These are phyloP conservation scores for Trametes coccinea DNA, from an alignment of 768 basidiomycete species.

Conservation along the genomic window DNA sequence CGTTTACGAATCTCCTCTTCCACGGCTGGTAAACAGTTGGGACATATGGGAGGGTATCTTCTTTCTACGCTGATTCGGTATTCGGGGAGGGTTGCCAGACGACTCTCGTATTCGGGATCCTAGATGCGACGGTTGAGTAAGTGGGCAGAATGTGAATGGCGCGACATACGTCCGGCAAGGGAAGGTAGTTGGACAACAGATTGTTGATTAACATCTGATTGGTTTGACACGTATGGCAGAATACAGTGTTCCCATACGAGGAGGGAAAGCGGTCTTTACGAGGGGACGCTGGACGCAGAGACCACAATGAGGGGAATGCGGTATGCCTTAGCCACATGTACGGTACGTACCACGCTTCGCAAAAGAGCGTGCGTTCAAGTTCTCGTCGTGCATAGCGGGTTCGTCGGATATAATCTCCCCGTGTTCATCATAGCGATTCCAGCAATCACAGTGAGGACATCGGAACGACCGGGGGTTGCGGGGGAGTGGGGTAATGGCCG, in stretches of 20 bases:
- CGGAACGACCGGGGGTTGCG: conserved; percentile 57
- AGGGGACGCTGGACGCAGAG: conserved; percentile 53
- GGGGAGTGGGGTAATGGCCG: conserved; percentile 41
- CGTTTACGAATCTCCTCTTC: conserved; percentile 79
- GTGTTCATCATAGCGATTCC: conserved; percentile 69
- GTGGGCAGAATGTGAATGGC: neutral
- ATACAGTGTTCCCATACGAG: conserved; percentile 57
- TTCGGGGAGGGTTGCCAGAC: conserved; percentile 62
- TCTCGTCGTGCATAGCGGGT: conserved; percentile 84
- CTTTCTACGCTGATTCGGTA: conserved; percentile 74
- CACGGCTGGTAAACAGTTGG: conserved; percentile 70
- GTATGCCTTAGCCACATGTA: neutral
- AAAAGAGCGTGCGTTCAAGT: conserved; percentile 69
- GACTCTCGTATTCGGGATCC: conserved; percentile 70
- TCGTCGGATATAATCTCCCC: conserved; percentile 85
- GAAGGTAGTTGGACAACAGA: conserved; percentile 87
- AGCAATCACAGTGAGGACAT: conserved; percentile 67
- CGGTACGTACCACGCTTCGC: conserved; percentile 61
- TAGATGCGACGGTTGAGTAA: conserved; percentile 29
- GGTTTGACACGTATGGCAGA: conserved; percentile 89
- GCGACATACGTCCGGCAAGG: conserved; percentile 65
- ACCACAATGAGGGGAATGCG: neutral
- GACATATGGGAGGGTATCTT: conserved; percentile 89
- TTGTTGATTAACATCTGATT: conserved; percentile 89
- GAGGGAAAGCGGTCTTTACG: conserved; percentile 70